These are phyloP conservation scores for Sporothrix sp. DNA, from an alignment of 2,329 filamentous ascomycete species.

Conservation along the genomic window DNA sequence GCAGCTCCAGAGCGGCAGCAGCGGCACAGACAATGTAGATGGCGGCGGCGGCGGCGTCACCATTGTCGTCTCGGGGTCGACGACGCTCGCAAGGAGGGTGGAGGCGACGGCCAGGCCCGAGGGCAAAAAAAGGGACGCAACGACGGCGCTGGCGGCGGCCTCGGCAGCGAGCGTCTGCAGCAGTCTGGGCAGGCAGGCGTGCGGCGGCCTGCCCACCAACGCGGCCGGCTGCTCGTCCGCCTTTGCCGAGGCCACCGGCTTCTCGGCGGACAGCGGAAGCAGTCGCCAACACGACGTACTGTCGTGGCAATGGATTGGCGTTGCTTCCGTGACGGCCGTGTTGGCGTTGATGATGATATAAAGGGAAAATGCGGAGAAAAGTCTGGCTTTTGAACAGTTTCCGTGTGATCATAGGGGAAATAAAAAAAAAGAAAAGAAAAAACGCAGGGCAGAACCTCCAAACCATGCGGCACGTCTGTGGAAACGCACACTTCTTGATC, in stretches of 20 bases:
- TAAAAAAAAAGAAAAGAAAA: not conserved
- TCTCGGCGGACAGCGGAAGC: not conserved
- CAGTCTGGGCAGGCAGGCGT: slow-evolving; percentile 19
- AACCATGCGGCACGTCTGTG: too few relatives aligned
- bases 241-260: slow-evolving; percentile 5
- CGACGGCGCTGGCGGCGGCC: slow-evolving; percentile 2
- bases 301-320: not conserved
- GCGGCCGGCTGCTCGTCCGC: slow-evolving; percentile 8
- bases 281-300: not conserved
- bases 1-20: slow-evolving; percentile 31
- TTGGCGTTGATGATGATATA: not conserved
- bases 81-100: slow-evolving; percentile 25
- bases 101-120: slow-evolving; percentile 40
- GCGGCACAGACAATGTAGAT: slow-evolving; percentile 15
- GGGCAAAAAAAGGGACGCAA: slow-evolving; percentile 11
- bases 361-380: too few relatives aligned
- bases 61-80: slow-evolving; percentile 6
- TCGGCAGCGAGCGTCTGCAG: slow-evolving; percentile 15
- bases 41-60: slow-evolving; percentile 17
- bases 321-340: not conserved
- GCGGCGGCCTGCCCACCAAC: slow-evolving; percentile 16
- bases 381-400: too few relatives aligned
- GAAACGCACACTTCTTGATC: too few relatives aligned
- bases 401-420: too few relatives aligned
- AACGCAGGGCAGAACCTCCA: too few relatives aligned